Base-by-base conservation (phyloP, 1,284 basidiomycete species). In the Apiotrichum laibachii region DNA sequence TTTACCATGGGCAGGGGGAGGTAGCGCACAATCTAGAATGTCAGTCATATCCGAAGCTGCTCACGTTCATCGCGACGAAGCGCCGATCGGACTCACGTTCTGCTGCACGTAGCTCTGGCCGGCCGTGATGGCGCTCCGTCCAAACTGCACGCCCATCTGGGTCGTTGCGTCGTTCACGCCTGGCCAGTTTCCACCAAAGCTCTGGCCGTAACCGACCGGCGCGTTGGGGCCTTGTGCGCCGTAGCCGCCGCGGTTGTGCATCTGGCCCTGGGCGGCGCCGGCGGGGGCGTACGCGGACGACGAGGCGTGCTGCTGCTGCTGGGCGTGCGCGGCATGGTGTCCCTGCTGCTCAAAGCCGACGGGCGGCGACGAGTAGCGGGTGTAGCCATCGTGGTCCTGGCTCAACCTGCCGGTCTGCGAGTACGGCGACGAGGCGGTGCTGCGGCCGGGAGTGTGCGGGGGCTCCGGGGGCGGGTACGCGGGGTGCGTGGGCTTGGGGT, bases 51-150 rank as follows among this genome's bases (percentile, higher is more conserved):
- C 31, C 21, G 56, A 12, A 12, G 22, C 37, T 58, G 48, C n/a
- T 15, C 22, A 31, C 4, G 26, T n/a, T n/a, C n/a, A 7, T 16
- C 15, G 2, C 37, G 40, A 18, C 4, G 10, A 10, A 8, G 16
- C 31, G 10, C 21, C 19, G 10, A 31, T 16, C 6, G 16, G 19
- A 81, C 87, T 63, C 67, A 93, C 90, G 76, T 98, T 97, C 79
- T 88, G 89, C 78, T 95, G 90, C 42, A 99, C 87, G 67, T 99
- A 99, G 59, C 95, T 91, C 72, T 95, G 92, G 0, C 95, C 95
- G 0, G 92, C 95, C 15, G 87, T 86, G 1, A 97, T 89, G 0
- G 94, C 93, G 67, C 86, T 92, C 67, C 88, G 87, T 7, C 95
- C 93, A 48, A 99, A 86, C 77, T 98, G 95, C 83, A 99, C 89